Percentiles rank a stretch among this genome's conserved stretches.
Evolutionary conservation across 805 yeast genomes (phyloP).

Genomic region (Hanseniaspora thailandica): DNA sequence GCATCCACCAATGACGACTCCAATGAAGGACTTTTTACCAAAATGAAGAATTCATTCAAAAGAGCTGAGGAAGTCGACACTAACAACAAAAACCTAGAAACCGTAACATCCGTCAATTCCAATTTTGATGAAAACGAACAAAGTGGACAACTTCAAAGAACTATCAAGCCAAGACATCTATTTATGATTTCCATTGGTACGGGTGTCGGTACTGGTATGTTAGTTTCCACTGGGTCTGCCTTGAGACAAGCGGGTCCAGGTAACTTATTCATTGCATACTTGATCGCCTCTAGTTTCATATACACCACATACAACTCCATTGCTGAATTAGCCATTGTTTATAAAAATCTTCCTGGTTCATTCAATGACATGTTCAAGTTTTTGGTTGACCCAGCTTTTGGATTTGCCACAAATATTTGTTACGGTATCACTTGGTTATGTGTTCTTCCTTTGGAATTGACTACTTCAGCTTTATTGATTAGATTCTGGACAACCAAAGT

Average conservation of each 20-base stretch:
- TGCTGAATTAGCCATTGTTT: conserved; percentile 60
- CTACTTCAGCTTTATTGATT: conserved; percentile 48
- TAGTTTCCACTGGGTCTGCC: conserved; percentile 55
- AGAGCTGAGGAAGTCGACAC: conserved; percentile 26
- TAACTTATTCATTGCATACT: conserved; percentile 45
- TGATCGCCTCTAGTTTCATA: conserved; percentile 49
- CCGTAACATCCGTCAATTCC: conserved; percentile 27
- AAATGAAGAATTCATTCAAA: conserved; percentile 27
- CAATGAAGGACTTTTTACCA: neutral
- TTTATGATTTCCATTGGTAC: conserved; percentile 68
- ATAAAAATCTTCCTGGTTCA: conserved; percentile 47
- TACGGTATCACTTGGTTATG: conserved; percentile 56
- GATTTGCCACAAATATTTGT: conserved; percentile 65
- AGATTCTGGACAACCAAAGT: conserved; percentile 40
- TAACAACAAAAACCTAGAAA: conserved; percentile 27
- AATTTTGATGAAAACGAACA: conserved; percentile 30
- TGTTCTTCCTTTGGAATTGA: conserved; percentile 53
- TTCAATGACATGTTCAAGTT: conserved; percentile 50
- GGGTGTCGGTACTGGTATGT: conserved; percentile 63
- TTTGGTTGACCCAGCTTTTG: conserved; percentile 55
- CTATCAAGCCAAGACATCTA: conserved; percentile 41
- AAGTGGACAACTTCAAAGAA: conserved; percentile 33
- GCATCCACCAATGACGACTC: neutral
- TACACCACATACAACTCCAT: conserved; percentile 49
- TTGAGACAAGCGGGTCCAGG: conserved; percentile 55